Evolutionary conservation across 352 stramenopile genomes (phyloP).

Genomic region (Elongisporangium senticosum): DNA sequence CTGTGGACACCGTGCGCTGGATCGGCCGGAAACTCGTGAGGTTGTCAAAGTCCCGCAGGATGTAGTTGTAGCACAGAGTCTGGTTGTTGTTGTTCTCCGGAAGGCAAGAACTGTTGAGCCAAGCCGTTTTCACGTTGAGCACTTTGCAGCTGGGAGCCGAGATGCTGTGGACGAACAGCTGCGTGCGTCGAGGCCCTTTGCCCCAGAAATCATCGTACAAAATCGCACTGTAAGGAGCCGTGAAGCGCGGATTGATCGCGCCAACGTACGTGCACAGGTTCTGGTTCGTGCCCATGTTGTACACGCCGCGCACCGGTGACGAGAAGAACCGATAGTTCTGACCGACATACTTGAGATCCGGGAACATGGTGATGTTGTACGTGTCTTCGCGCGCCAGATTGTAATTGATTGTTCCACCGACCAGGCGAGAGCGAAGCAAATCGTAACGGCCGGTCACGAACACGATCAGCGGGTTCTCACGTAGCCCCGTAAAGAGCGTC

Average conservation of each 20-base stretch:
- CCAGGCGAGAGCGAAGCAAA: slow-evolving; percentile 29
- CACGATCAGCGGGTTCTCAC: slow-evolving; percentile 48
- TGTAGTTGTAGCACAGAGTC: slow-evolving; percentile 16
- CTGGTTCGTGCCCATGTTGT: slow-evolving; percentile 15
- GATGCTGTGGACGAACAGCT: slow-evolving; percentile 27
- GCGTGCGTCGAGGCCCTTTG: slow-evolving; percentile 11
- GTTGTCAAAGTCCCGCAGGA: slow-evolving; percentile 13
- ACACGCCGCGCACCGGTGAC: slow-evolving; percentile 9
- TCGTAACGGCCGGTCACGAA: slow-evolving; percentile 38
- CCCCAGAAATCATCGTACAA: slow-evolving; percentile 26
- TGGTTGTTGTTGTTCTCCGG: slow-evolving; percentile 8
- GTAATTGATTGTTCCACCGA: slow-evolving; percentile 36
- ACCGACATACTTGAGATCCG: slow-evolving; percentile 23
- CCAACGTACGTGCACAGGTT: slow-evolving; percentile 26
- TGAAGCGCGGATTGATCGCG: slow-evolving; percentile 17
- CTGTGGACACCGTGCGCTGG: neutral
- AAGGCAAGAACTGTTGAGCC: slow-evolving; percentile 12
- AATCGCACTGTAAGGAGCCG: slow-evolving; percentile 16
- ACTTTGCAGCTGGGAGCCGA: slow-evolving; percentile 26
- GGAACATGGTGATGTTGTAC: slow-evolving; percentile 20
- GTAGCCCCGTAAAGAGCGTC: slow-evolving; percentile 44
- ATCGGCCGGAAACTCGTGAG: neutral
- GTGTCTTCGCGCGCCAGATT: slow-evolving; percentile 30
- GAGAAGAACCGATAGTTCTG: slow-evolving; percentile 26
- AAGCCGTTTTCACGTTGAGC: slow-evolving; percentile 21